A percentile compares a stretch with the other conserved stretches of the same genome.
Evolutionary conservation across 2,329 filamentous ascomycete species (phyloP).

Genomic region (Xylaria sp.): DNA sequence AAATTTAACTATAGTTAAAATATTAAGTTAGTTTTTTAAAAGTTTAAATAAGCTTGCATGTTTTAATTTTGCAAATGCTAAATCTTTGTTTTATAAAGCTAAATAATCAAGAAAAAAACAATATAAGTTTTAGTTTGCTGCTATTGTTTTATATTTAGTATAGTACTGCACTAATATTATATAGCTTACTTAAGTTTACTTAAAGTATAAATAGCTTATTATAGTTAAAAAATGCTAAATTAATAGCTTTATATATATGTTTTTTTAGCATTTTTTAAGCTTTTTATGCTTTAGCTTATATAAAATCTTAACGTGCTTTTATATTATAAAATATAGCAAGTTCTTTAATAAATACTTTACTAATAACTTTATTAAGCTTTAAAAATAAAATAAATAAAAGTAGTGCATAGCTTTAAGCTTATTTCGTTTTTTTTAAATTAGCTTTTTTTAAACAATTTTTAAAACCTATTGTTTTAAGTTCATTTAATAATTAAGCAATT

Average conservation of each 20-base stretch:
- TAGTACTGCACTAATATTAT: neutral
- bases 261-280: constrained; percentile 7
- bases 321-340: neutral
- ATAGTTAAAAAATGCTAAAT: neutral
- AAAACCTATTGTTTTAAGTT: constrained; percentile 8
- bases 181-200: neutral
- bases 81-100: neutral
- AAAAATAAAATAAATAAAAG: neutral
- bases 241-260: neutral
- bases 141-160: constrained; percentile 5
- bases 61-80: constrained; percentile 16
- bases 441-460: constrained; percentile 15
- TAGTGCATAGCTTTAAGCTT: neutral
- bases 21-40: constrained; percentile 12
- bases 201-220: constrained; percentile 3
- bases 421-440: neutral
- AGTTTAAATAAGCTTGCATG: neutral
- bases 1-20: constrained; percentile 1
- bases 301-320: neutral
- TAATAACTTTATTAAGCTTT: neutral
- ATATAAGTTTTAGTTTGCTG: neutral
- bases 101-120: neutral
- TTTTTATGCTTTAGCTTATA: neutral
- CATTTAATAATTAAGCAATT: neutral
- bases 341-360: neutral